Evolutionary conservation across 1,139 yeast genomes (phyloP).

Genomic region (Geotrichum macrosporum): DNA sequence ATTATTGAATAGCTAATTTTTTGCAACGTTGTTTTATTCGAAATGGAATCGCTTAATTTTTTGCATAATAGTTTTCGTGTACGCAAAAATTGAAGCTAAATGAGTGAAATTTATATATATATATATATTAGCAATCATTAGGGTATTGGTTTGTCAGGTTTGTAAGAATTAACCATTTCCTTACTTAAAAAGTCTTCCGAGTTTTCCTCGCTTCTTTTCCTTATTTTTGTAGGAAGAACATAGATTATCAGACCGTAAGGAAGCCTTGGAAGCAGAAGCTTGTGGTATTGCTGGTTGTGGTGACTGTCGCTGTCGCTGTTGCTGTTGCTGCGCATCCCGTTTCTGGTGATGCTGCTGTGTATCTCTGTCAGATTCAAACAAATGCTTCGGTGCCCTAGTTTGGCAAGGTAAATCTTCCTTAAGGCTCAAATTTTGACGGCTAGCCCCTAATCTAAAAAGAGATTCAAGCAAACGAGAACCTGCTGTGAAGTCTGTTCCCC

Average conservation of each 20-base stretch:
- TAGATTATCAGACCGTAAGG: background rate
- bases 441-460: slow-evolving; percentile 29
- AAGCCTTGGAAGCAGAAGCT: background rate
- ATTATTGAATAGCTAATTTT: too few relatives aligned
- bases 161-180: too few relatives aligned
- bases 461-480: slow-evolving; percentile 51
- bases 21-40: too few relatives aligned
- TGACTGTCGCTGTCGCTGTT: slow-evolving; percentile 54
- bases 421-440: slow-evolving; percentile 10
- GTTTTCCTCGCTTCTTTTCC: slow-evolving; percentile 23
- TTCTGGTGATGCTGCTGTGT: too few relatives aligned
- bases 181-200: slow-evolving; percentile 28
- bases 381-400: slow-evolving; percentile 13
- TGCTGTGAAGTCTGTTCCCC: slow-evolving; percentile 71
- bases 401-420: slow-evolving; percentile 9
- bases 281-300: slow-evolving; percentile 7
- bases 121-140: too few relatives aligned
- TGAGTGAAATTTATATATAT: too few relatives aligned
- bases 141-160: too few relatives aligned
- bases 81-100: too few relatives aligned
- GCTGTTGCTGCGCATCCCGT: background rate
- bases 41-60: too few relatives aligned
- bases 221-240: slow-evolving; percentile 11
- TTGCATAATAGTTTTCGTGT: too few relatives aligned
- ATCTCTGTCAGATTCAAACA: slow-evolving; percentile 17